Conservation (phyloP, 352 stramenopile species). For the Pythium brachiatum region DNA sequence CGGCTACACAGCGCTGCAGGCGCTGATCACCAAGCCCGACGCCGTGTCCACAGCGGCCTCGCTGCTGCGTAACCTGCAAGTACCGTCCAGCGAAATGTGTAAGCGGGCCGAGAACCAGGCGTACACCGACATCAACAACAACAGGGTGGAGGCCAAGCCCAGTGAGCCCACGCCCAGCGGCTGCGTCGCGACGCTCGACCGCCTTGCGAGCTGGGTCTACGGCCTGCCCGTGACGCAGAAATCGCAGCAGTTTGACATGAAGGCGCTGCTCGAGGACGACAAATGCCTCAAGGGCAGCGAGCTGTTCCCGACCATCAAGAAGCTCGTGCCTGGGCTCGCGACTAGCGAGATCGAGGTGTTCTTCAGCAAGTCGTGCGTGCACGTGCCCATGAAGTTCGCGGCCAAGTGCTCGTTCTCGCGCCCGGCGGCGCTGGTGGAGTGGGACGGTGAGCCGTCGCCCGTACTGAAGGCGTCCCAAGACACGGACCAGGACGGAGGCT, state of each 20-base stretch:
- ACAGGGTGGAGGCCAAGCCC: conserved; percentile 22
- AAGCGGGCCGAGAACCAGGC: conserved; percentile 41
- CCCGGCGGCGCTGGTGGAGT: conserved; percentile 43
- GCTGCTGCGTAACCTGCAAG: conserved; percentile 44
- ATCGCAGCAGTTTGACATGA: conserved; percentile 30
- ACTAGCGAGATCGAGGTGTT: conserved; percentile 28
- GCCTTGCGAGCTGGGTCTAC: conserved; percentile 43
- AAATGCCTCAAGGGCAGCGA: conserved; percentile 43
- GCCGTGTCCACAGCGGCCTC: conserved; percentile 30
- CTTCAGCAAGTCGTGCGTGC: conserved; percentile 47
- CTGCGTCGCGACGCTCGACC: conserved; percentile 49
- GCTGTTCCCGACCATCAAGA: conserved; percentile 36
- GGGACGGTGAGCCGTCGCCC: conserved; percentile 43
- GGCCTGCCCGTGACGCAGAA: conserved; percentile 34
- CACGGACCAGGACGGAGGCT: neutral
- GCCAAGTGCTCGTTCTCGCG: conserved; percentile 51
- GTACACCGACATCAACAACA: conserved; percentile 42
- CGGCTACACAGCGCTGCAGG: conserved; percentile 51
- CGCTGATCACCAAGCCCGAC: conserved; percentile 27
- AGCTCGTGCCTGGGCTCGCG: conserved; percentile 35
- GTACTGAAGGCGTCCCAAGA: neutral
- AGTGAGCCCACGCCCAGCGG: conserved; percentile 32
- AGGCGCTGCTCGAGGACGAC: conserved; percentile 36
- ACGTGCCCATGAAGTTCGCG: conserved; percentile 49
- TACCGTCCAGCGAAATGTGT: conserved; percentile 56